Conservation (phyloP, 805 yeast genomes). For the Priceomyces haplophilus region DNA sequence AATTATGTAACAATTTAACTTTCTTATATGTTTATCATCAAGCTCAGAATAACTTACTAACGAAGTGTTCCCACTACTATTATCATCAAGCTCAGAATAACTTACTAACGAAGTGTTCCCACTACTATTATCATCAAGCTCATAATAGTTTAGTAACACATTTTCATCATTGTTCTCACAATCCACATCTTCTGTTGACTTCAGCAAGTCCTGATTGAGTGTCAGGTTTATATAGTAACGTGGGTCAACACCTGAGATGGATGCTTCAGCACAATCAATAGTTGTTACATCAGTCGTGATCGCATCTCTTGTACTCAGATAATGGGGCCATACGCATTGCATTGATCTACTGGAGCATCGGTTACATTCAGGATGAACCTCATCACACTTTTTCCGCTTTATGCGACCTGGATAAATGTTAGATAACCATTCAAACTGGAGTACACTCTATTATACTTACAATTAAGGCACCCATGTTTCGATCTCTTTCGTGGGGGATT, state of each 20-base stretch:
- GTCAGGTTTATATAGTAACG: no score
- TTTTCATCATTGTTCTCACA: neutral
- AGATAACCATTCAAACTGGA: neutral
- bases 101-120: neutral
- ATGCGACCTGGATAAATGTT: neutral
- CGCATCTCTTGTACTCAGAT: no score
- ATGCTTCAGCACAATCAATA: no score
- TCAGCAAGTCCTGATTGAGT: neutral
- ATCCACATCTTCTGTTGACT: neutral
- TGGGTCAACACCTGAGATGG: no score
- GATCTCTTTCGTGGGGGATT: neutral
- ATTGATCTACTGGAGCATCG: neutral
- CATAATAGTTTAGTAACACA: neutral
- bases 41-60: neutral
- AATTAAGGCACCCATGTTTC: slow-evolving; percentile 1
- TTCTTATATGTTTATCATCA: neutral
- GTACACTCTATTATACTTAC: neutral
- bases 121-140: neutral
- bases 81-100: neutral
- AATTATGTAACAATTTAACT: neutral
- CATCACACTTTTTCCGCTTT: slow-evolving; percentile 2
- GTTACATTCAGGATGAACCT: slow-evolving; percentile 1
- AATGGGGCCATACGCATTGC: slow-evolving; percentile 1
- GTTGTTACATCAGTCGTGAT: no score
- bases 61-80: neutral